These are phyloP conservation scores for Crithidia mellificae DNA, from an alignment of 208 protist species.

Conservation along the genomic window DNA sequence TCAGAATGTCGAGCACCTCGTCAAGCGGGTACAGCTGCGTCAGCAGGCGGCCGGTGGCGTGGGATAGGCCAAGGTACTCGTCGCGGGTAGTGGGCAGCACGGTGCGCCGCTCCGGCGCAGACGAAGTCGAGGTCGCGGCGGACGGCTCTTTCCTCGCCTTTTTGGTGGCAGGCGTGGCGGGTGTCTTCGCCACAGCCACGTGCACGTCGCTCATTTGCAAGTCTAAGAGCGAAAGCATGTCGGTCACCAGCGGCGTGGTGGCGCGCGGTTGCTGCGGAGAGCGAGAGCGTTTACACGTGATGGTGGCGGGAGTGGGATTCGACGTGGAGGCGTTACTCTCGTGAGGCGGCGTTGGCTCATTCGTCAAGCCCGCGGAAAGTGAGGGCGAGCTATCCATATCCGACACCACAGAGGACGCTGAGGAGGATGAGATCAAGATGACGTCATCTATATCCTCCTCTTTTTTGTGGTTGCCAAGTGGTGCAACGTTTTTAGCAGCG, in stretches of 20 bases:
- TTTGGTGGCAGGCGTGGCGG: background rate
- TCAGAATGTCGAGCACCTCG: conserved; percentile 52
- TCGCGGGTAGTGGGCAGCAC: conserved; percentile 53
- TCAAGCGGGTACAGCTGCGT: conserved; percentile 74
- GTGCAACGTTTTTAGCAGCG: no score
- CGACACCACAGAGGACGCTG: no score
- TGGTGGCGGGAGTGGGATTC: background rate
- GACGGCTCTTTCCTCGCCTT: background rate
- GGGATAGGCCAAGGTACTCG: conserved; percentile 74
- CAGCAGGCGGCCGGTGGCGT: conserved; percentile 77
- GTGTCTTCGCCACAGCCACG: background rate
- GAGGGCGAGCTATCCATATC: background rate
- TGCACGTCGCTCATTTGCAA: conserved; percentile 3
- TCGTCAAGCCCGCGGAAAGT: background rate
- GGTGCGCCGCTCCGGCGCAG: conserved; percentile 2
- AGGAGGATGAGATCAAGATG: conserved; percentile 12
- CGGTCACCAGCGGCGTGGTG: background rate
- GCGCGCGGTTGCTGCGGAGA: background rate
- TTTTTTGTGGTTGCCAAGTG: background rate
- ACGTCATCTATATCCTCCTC: conserved; percentile 10
- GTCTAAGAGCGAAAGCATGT: conserved; percentile 24
- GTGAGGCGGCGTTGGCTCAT: background rate
- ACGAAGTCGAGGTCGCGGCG: background rate
- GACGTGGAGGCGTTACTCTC: background rate
- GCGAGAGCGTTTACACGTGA: conserved; percentile 11